A percentile compares a stretch with the other conserved stretches of the same genome.
These are phyloP conservation scores for Penicillium vulpinum DNA, from an alignment of 2,329 filamentous ascomycete genomes.

Conservation along the genomic window DNA sequence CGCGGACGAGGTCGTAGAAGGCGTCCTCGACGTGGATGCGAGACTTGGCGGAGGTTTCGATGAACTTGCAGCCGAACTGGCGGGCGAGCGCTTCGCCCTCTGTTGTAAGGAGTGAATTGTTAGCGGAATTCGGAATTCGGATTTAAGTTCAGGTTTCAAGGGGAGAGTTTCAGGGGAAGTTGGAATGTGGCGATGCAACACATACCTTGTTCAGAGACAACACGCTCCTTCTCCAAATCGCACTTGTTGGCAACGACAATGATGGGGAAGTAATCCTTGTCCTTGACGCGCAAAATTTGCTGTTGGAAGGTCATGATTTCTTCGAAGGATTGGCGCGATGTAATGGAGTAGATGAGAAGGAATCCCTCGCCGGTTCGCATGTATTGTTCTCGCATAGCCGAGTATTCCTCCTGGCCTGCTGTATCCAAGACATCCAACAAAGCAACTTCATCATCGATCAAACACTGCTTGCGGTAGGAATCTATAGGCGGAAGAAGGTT, in stretches of 20 bases:
- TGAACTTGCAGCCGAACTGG: slow-evolving; percentile 95
- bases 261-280: slow-evolving; percentile 99
- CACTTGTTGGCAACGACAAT: slow-evolving; percentile 99
- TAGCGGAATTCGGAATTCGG: background rate
- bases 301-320: slow-evolving; percentile 99
- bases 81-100: slow-evolving; percentile 86
- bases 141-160: background rate
- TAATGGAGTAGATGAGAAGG: slow-evolving; percentile 97
- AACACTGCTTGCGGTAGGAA: slow-evolving; percentile 99
- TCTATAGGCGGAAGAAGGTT: slow-evolving; percentile 56
- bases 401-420: slow-evolving; percentile 98
- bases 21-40: slow-evolving; percentile 98
- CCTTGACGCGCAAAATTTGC: slow-evolving; percentile 97
- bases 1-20: slow-evolving; percentile 97
- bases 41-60: slow-evolving; percentile 98
- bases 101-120: slow-evolving; percentile 42
- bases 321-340: slow-evolving; percentile 93
- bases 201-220: slow-evolving; percentile 88
- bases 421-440: slow-evolving; percentile 98
- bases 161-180: background rate
- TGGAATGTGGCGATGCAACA: slow-evolving; percentile 14
- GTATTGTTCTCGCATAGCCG: slow-evolving; percentile 98
- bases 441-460: slow-evolving; percentile 97
- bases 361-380: slow-evolving; percentile 99
- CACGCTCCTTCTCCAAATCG: slow-evolving; percentile 90